Evolutionary conservation across 2,329 filamentous ascomycete species (phyloP), one percentile per base, ranked within the genome.

Genomic region (Phaeosphaeria sp.): DNA sequence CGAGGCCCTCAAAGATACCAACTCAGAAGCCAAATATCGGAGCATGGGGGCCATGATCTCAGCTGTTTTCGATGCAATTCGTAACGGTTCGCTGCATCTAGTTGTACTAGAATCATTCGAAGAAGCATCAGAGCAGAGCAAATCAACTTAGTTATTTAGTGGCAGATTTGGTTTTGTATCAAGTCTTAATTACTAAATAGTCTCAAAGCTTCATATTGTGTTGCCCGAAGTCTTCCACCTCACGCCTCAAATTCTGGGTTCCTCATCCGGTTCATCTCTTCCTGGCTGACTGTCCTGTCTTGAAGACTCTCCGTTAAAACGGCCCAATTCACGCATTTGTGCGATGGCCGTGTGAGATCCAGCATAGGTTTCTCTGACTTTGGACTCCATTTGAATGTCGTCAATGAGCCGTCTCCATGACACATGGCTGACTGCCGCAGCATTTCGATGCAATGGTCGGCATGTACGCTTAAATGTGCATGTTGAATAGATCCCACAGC

Each of bases 31-130:
- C 20, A 56, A 57, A 30, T 62, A 59, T 43, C 48, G 54, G 9
- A 50, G 50, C 5, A 59, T 62, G 51, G 59, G 59, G 1, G 52
- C 56, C 13, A 62, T 62, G 54, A 59, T 52, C 11, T 59, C 54
- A 27, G 59, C 56, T 1, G 59, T 62, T 9, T 62, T 59, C 22
- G 59, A 62, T 22, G 54, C 56, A 13, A 55, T 62, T 30, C 46
- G 56, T n/a, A 62, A 55, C 41, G 59, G 59, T 2, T 54, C 54
- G 6, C 49, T 59, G 25, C 54, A 59, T 43, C 18, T 36, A n/a
- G 49, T 44, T 15, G 49, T 59, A 6, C 41, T 59, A 20, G 56
- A 59, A 6, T 59, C 52, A 17, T 59, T 59, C 18, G 42, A 48
- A 22, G 44, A 59, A 44, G 51, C 23, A n/a, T 47, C 44, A 15